Evolutionary conservation across 106 monocot species (phyloP).

Genomic region (Chionographis japonica): DNA sequence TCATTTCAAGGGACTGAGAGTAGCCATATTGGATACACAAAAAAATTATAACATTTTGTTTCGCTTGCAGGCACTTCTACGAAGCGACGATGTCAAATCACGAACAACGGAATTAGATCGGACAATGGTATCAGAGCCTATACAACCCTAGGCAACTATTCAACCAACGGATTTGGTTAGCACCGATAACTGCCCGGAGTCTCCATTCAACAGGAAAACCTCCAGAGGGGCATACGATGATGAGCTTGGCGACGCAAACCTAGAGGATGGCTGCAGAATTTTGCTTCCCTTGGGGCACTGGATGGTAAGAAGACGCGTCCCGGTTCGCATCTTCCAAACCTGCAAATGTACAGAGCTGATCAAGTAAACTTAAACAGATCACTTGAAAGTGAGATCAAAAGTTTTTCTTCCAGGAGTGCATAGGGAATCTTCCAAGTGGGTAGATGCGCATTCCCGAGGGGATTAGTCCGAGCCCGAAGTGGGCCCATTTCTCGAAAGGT

Average conservation of each 20-base stretch:
- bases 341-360: slow-evolving; percentile 7
- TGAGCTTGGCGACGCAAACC: slow-evolving; percentile 34
- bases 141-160: not conserved
- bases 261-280: slow-evolving; percentile 80
- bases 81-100: no score
- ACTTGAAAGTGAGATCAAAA: not conserved
- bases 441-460: no score
- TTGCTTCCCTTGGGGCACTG: slow-evolving; percentile 87
- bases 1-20: no score
- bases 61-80: no score
- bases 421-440: no score
- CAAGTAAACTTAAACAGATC: not conserved
- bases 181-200: slow-evolving; percentile 84
- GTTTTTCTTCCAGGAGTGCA: no score
- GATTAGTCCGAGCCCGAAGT: no score
- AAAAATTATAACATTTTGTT: no score
- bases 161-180: slow-evolving; percentile 52
- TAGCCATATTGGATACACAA: no score
- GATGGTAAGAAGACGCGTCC: slow-evolving; percentile 69
- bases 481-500: no score
- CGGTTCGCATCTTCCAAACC: slow-evolving; percentile 99
- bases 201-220: slow-evolving; percentile 88
- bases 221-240: slow-evolving; percentile 70
- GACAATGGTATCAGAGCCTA: no score
- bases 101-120: no score